Conservation (phyloP, 139 green algal species). For the Mesostigma viride region DNA sequence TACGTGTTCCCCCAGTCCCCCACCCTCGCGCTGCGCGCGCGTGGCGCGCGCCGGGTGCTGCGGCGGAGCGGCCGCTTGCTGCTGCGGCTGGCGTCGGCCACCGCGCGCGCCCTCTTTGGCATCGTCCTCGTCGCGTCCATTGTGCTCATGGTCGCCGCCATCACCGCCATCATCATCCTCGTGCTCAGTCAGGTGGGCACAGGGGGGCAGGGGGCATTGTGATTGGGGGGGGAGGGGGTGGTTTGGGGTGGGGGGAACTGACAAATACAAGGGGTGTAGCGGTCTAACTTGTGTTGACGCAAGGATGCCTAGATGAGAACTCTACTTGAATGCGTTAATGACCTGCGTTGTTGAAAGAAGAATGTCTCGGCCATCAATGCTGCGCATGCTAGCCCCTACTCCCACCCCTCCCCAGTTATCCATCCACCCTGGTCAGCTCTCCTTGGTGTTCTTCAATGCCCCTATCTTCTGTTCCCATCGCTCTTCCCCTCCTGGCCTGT, state of each 20-base stretch:
- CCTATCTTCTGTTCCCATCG: no score
- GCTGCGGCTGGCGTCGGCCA: no score
- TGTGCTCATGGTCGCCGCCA: not conserved
- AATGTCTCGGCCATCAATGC: no score
- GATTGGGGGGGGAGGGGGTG: not conserved
- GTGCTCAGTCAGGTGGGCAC: not conserved
- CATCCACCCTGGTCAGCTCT: no score
- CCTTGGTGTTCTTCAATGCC: no score
- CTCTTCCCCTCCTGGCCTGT: no score
- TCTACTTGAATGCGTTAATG: not conserved
- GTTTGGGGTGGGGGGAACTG: not conserved
- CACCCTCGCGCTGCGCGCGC: not conserved
- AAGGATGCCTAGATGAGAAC: not conserved
- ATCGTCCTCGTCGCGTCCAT: constrained; percentile 17
- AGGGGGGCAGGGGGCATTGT: not conserved
- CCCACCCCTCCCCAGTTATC: no score
- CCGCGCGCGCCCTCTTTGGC: not conserved
- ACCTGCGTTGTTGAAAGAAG: not conserved
- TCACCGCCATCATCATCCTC: constrained; percentile 15
- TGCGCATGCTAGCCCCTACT: no score
- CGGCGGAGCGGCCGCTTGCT: no score
- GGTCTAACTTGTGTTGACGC: not conserved
- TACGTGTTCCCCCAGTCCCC: constrained; percentile 15
- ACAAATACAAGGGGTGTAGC: not conserved
- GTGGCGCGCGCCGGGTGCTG: not conserved